Evolutionary conservation across 768 basidiomycete genomes (phyloP).

Genomic region (Leccinum uliginosum): DNA sequence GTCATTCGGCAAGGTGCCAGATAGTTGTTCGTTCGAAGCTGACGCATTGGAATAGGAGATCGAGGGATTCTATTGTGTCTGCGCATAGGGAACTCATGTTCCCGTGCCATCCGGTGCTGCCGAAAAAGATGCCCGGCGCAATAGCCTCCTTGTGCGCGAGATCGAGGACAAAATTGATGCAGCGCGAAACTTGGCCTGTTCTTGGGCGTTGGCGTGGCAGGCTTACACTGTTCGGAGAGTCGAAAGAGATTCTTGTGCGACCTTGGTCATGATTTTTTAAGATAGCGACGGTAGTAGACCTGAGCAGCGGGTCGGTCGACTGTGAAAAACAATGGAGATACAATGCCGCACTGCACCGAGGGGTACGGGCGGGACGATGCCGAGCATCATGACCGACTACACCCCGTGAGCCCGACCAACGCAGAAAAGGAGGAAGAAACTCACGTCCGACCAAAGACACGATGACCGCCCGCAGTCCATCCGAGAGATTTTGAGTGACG

Average conservation of each 20-base stretch:
- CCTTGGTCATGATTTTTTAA: constrained; percentile 93
- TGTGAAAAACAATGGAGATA: neutral
- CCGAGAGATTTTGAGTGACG: constrained; percentile 75
- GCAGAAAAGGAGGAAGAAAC: constrained; percentile 25
- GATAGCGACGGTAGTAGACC: constrained; percentile 95
- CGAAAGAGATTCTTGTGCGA: constrained; percentile 83
- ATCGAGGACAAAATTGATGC: constrained; percentile 58
- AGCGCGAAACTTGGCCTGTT: constrained; percentile 69
- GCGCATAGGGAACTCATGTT: too few species aligned
- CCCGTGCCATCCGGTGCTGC: constrained; percentile 87
- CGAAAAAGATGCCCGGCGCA: constrained; percentile 91
- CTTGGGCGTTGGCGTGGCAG: constrained; percentile 78
- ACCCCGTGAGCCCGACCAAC: neutral
- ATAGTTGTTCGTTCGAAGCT: too few species aligned
- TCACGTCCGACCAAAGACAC: constrained; percentile 92
- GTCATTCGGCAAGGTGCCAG: too few species aligned
- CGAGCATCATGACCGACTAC: constrained; percentile 65
- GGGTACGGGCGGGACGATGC: constrained; percentile 84
- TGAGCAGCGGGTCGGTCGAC: constrained; percentile 28
- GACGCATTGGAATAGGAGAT: too few species aligned
- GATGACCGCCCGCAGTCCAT: constrained; percentile 78
- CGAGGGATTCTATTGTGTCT: too few species aligned
- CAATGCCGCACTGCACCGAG: constrained; percentile 58
- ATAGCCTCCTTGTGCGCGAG: constrained; percentile 84
- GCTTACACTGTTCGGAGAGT: constrained; percentile 88